phyloP scores from a whole-genome alignment of 441 rosid species.

The Aleurites moluccanus region DNA sequence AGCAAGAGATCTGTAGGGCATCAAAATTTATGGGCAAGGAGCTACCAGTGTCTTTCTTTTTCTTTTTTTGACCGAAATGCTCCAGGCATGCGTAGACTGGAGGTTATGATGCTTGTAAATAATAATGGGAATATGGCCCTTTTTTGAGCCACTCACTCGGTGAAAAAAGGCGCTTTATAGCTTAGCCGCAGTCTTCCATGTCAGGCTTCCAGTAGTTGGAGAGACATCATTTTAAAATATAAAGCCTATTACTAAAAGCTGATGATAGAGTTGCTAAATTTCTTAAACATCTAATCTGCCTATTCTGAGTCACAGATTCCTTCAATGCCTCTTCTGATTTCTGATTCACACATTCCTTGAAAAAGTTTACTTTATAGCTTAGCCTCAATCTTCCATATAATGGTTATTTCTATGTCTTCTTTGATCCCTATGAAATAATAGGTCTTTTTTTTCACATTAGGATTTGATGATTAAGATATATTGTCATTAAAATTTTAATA shows the following conservation, averaged over 20 bases:
- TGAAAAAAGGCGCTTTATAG: not conserved
- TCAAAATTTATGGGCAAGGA: not conserved
- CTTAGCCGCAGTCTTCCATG: not conserved
- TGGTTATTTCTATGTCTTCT: too few relatives aligned
- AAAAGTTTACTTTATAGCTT: not conserved
- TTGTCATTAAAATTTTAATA: too few relatives aligned
- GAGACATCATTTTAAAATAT: not conserved
- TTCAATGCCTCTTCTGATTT: not conserved
- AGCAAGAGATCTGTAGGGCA: constrained; percentile 1
- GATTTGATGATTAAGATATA: too few relatives aligned
- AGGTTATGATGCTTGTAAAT: constrained; percentile 10
- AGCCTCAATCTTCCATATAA: not conserved
- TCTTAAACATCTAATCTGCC: not conserved
- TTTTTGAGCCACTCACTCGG: constrained; percentile 11
- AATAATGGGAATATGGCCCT: constrained; percentile 12
- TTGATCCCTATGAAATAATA: not conserved
- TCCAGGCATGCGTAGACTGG: constrained; percentile 19
- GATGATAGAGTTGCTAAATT: not conserved
- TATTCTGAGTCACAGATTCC: not conserved
- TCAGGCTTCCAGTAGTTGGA: not conserved
- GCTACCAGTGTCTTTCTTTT: not conserved
- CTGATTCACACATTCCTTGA: not conserved
- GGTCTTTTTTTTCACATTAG: not conserved
- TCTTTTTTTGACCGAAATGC: not conserved
- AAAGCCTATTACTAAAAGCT: not conserved